Percentiles rank a stretch among this genome's conserved stretches.
These are phyloP conservation scores for Elsinoe arachidis DNA, from an alignment of 2,329 filamentous ascomycete species.

Conservation along the genomic window DNA sequence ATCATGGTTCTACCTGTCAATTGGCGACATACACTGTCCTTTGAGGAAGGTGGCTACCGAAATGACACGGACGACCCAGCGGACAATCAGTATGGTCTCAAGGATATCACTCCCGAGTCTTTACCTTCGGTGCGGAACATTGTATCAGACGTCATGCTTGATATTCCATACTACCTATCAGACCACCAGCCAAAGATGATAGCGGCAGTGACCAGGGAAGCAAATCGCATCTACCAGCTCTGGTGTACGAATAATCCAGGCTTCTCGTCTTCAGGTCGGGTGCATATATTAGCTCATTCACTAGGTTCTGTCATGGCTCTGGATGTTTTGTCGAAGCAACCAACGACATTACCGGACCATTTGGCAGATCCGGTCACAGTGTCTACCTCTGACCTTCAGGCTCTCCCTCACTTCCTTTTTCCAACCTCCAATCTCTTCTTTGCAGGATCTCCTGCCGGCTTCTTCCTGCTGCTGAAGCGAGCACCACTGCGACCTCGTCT, in stretches of 20 bases:
- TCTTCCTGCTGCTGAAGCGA: conserved; percentile 81
- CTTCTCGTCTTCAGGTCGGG: conserved; percentile 70
- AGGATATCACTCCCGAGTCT: conserved; percentile 85
- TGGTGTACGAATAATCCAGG: conserved; percentile 93
- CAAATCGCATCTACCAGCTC: conserved; percentile 87
- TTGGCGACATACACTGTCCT: conserved; percentile 80
- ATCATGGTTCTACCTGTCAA: conserved; percentile 94
- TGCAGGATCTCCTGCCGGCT: conserved; percentile 80
- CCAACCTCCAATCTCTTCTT: conserved; percentile 84
- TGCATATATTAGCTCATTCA: conserved; percentile 89
- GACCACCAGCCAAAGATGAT: conserved; percentile 96
- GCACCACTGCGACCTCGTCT: conserved; percentile 64
- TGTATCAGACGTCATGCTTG: conserved; percentile 96
- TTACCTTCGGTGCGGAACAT: conserved; percentile 85
- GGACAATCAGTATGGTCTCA: conserved; percentile 58
- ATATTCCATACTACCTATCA: conserved; percentile 96
- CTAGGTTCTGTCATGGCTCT: conserved; percentile 91
- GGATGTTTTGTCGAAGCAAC: conserved; percentile 83
- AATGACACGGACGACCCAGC: conserved; percentile 48
- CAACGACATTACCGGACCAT: conserved; percentile 54
- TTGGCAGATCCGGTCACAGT: conserved; percentile 26
- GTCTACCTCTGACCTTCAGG: conserved; percentile 18
- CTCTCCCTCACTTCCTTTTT: conserved; percentile 65
- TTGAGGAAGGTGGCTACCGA: conserved; percentile 65
- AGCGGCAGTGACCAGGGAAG: conserved; percentile 75